Base-by-base conservation (phyloP, 2,329 filamentous ascomycete genomes). In the Diaporthe australafricana region DNA sequence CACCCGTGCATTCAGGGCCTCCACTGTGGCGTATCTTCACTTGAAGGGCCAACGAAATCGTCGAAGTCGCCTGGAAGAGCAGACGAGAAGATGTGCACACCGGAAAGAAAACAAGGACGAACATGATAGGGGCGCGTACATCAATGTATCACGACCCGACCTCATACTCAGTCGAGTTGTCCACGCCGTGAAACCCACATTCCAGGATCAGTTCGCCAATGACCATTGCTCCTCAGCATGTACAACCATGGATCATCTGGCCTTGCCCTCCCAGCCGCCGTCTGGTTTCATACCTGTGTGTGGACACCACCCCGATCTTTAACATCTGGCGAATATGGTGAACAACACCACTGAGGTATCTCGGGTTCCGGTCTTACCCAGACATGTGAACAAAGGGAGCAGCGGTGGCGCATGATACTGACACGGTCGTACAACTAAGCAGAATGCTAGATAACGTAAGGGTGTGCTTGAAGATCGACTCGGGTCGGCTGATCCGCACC, bases 401-500 rank as follows among this genome's bases (percentile, higher is more conserved):
- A 38, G 32, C 25, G 3, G 22, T 35, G 30, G 16, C 30, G 22
- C 47, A 30, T 48, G 30, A 20, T 38, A 30, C 25, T 38, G 45
- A 20, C 17, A n/a, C n/a, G 35, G 45, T 50, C 32, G 9, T 45
- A 25, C 32, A 65, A 3, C 42, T 27, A 38, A 20, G 60, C 60
- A 22, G 27, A 42, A 48, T 12, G 60, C 17, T 48, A 32, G 27
- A n/a, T 35, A 48, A 63, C 57, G 22, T 32, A 32, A 25, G 22
- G 20, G 32, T 25, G 30, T 14, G 8, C 20, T 25, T 20, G 7
- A 17, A 48, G 30, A 20, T 65, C 42, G 45, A 38, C 27, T 30
- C n/a, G 38, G 60, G 22, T 50, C 60, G 42, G 32, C 48, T 65
- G 45, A 65, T 50, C 45, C 45, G 27, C 60, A n/a, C 45, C 14